Evolutionary conservation across 306 rosid genomes (phyloP).

Genomic region (Fragaria iinumae): DNA sequence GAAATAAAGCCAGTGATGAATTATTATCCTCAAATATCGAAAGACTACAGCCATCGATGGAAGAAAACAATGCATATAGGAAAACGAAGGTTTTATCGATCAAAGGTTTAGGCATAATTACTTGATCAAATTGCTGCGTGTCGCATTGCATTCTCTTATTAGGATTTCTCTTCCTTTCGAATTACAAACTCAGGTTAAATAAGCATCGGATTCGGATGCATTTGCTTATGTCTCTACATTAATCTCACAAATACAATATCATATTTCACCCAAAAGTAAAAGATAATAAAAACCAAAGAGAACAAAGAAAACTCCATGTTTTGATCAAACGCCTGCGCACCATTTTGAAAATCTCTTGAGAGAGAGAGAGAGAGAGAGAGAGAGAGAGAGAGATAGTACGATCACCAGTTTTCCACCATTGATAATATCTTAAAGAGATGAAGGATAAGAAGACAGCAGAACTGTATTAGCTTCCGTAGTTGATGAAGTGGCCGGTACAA

Average conservation of each 20-base stretch:
- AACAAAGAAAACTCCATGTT: slow-evolving; percentile 26
- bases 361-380: slow-evolving; percentile 11
- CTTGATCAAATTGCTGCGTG: slow-evolving; percentile 5
- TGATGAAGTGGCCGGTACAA: slow-evolving; percentile 47
- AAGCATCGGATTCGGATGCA: slow-evolving; percentile 47
- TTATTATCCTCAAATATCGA: not conserved
- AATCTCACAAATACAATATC: slow-evolving; percentile 35
- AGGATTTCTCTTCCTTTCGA: not conserved
- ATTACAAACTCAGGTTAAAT: slow-evolving; percentile 1
- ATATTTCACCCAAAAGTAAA: slow-evolving; percentile 10
- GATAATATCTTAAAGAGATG: slow-evolving; percentile 49
- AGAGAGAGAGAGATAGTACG: not conserved
- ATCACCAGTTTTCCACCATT: slow-evolving; percentile 10
- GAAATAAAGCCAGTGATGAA: not conserved
- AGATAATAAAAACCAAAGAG: slow-evolving; percentile 4
- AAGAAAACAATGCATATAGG: not conserved
- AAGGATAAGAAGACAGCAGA: slow-evolving; percentile 66
- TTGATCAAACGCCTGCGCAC: slow-evolving; percentile 24
- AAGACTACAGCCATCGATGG: not conserved
- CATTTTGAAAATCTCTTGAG: slow-evolving; percentile 29
- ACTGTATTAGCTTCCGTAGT: slow-evolving; percentile 38
- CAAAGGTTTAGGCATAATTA: not conserved
- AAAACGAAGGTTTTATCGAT: not conserved
- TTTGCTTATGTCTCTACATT: slow-evolving; percentile 18
- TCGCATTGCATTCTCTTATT: not conserved